phyloP scores from a whole-genome alignment of 805 yeast genomes.

The Pichia thaimueangensis region DNA sequence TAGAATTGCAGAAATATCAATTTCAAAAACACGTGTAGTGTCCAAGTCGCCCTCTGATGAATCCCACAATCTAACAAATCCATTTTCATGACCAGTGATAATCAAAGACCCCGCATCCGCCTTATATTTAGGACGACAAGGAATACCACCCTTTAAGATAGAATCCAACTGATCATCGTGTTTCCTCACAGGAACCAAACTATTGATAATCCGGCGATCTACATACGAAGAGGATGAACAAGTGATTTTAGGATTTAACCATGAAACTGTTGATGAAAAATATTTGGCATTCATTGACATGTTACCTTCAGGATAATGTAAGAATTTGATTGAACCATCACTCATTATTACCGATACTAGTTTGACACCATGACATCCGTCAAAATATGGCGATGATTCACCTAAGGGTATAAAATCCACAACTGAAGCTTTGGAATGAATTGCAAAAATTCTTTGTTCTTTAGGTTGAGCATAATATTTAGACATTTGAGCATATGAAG shows the following conservation, averaged over 20 bases:
- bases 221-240: slow-evolving; percentile 43
- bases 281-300: slow-evolving; percentile 45
- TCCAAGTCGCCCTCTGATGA: slow-evolving; percentile 69
- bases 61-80: slow-evolving; percentile 78
- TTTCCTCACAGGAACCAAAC: slow-evolving; percentile 41
- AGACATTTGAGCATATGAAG: slow-evolving; percentile 81
- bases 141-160: slow-evolving; percentile 75
- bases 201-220: slow-evolving; percentile 25
- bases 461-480: slow-evolving; percentile 60
- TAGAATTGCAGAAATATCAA: slow-evolving; percentile 46
- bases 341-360: slow-evolving; percentile 52
- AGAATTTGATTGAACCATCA: slow-evolving; percentile 58
- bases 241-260: slow-evolving; percentile 70
- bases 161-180: slow-evolving; percentile 17
- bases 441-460: slow-evolving; percentile 49
- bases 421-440: slow-evolving; percentile 40
- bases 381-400: slow-evolving; percentile 64
- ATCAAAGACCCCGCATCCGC: slow-evolving; percentile 51
- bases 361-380: slow-evolving; percentile 73
- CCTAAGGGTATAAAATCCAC: slow-evolving; percentile 49
- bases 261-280: slow-evolving; percentile 77
- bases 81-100: slow-evolving; percentile 83
- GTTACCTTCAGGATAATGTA: slow-evolving; percentile 52
- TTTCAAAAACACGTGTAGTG: slow-evolving; percentile 52
- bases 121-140: slow-evolving; percentile 45